Percentiles rank a stretch among this genome's conserved stretches.
Conservation (phyloP, 2,329 filamentous ascomycete species). For the Pezicula rhizophila region DNA sequence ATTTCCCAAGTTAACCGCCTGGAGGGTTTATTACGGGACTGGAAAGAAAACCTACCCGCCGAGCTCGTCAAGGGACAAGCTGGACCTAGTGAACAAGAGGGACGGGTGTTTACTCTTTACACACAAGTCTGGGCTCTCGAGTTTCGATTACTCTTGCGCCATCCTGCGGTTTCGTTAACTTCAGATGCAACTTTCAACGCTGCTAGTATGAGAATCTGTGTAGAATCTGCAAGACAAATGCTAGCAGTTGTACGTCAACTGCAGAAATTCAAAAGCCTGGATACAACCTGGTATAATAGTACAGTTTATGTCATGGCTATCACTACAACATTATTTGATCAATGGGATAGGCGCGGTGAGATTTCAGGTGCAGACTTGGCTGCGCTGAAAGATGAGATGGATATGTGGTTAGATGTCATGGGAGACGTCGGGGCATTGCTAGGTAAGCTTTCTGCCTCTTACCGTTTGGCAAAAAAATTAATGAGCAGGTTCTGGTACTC, state of each 20-base stretch:
- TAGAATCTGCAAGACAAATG: conserved; percentile 59
- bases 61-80: conserved; percentile 45
- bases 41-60: conserved; percentile 58
- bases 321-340: conserved; percentile 64
- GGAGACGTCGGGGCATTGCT: conserved; percentile 60
- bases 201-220: conserved; percentile 59
- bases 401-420: conserved; percentile 62
- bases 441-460: conserved; percentile 41
- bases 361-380: conserved; percentile 53
- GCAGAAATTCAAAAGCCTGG: conserved; percentile 59
- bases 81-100: conserved; percentile 33
- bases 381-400: conserved; percentile 61
- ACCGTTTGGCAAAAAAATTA: not conserved
- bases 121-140: conserved; percentile 49
- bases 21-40: conserved; percentile 57
- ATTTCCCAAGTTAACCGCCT: conserved; percentile 55
- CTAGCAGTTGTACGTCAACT: conserved; percentile 54
- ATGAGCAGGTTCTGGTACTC: conserved; percentile 37
- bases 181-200: conserved; percentile 49
- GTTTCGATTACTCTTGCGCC: conserved; percentile 52
- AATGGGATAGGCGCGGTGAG: conserved; percentile 59
- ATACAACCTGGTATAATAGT: conserved; percentile 73
- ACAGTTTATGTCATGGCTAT: conserved; percentile 68
- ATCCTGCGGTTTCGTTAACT: conserved; percentile 54
- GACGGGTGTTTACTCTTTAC: conserved; percentile 47